These are phyloP conservation scores for Colletotrichum costaricense DNA, from an alignment of 2,329 filamentous ascomycete genomes.

Conservation along the genomic window DNA sequence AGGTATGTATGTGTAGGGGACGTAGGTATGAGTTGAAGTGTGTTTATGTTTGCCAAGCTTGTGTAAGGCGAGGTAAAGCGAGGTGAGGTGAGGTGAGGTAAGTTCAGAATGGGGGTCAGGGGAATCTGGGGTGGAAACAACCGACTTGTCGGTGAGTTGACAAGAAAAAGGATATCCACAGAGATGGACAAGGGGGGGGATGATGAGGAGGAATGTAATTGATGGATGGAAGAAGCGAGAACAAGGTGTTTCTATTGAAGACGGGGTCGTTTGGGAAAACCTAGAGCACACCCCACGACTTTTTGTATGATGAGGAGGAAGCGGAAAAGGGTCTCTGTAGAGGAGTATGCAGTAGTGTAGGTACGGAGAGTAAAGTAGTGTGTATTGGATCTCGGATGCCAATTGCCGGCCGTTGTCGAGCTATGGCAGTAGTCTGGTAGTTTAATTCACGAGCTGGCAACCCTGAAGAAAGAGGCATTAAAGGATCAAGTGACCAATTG, in stretches of 20 bases:
- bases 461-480: neutral
- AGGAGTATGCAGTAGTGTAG: neutral
- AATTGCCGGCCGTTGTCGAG: conserved; percentile 4
- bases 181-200: neutral
- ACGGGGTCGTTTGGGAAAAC: neutral
- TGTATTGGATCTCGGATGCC: conserved; percentile 4
- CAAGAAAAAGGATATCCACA: neutral
- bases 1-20: neutral
- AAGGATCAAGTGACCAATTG: conserved; percentile 7
- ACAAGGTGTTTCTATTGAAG: neutral
- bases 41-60: too few relatives aligned
- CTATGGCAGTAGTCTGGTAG: neutral
- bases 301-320: conserved; percentile 17
- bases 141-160: neutral
- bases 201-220: neutral
- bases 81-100: too few relatives aligned
- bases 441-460: neutral
- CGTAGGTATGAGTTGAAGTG: neutral
- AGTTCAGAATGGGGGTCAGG: too few relatives aligned
- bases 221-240: neutral
- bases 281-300: conserved; percentile 8
- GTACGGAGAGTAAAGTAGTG: neutral
- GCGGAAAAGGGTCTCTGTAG: neutral
- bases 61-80: neutral
- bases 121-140: neutral